These are phyloP conservation scores for Dentipellis fragilis DNA, from an alignment of 768 basidiomycete genomes.

Conservation along the genomic window DNA sequence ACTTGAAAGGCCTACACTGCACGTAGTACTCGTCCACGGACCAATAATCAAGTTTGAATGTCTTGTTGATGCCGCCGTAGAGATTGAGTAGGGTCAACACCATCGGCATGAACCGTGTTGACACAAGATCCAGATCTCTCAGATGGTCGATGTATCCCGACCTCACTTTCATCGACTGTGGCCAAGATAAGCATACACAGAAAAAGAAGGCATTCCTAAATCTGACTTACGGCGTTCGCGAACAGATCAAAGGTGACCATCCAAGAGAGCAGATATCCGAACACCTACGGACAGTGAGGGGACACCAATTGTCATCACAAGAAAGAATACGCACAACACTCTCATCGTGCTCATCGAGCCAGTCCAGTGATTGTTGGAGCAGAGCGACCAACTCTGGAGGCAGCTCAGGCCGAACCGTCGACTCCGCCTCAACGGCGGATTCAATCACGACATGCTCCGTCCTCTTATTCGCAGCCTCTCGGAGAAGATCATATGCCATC, in stretches of 20 bases:
- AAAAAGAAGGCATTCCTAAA: not conserved
- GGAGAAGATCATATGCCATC: conserved; percentile 67
- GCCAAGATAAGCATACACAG: not conserved
- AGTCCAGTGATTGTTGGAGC: conserved; percentile 37
- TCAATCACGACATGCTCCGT: conserved; percentile 85
- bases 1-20: conserved; percentile 38
- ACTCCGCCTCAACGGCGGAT: conserved; percentile 68
- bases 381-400: conserved; percentile 61
- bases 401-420: conserved; percentile 38
- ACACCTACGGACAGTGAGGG: conserved; percentile 26
- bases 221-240: conserved; percentile 58
- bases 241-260: conserved; percentile 86
- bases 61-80: conserved; percentile 51
- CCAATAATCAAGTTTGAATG: conserved; percentile 81
- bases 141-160: conserved; percentile 82
- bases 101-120: conserved; percentile 55
- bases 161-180: conserved; percentile 80
- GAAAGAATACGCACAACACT: not conserved
- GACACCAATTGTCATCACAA: not conserved
- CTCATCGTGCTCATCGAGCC: conserved; percentile 28
- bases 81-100: conserved; percentile 60
- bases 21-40: conserved; percentile 76
- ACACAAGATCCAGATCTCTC: conserved; percentile 56
- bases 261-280: conserved; percentile 77
- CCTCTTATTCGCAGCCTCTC: conserved; percentile 55